Percentiles rank a stretch among this genome's conserved stretches.
Conservation (phyloP, 176 grass and related monocot genomes). For the Canna indica region DNA sequence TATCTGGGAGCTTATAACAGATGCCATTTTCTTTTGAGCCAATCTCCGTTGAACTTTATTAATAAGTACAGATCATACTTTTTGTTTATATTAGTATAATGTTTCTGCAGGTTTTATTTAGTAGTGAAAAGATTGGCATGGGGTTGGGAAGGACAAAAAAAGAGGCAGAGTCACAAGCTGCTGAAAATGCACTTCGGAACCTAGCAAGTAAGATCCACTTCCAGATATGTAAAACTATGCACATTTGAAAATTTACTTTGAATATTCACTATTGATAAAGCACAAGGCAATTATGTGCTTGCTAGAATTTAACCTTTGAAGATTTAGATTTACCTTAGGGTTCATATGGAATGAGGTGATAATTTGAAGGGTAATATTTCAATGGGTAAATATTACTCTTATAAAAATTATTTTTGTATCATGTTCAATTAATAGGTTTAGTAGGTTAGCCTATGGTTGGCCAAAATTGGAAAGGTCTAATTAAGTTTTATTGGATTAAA, state of each 20-base stretch:
- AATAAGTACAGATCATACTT: not conserved
- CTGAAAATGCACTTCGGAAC: conserved; percentile 80
- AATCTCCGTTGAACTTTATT: not conserved
- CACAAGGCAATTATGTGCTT: no score
- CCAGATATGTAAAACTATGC: not conserved
- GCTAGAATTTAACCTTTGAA: no score
- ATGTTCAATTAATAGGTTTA: no score
- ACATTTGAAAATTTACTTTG: not conserved
- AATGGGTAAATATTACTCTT: no score
- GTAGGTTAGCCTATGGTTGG: no score
- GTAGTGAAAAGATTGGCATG: conserved; percentile 78
- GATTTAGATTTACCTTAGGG: no score
- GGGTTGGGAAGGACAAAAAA: conserved; percentile 84
- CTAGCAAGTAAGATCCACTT: conserved; percentile 52
- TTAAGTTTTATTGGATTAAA: not conserved
- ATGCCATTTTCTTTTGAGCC: not conserved
- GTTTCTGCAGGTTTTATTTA: conserved; percentile 68
- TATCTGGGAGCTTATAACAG: not conserved
- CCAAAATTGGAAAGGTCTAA: no score
- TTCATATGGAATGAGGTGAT: no score
- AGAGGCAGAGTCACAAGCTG: conserved; percentile 82
- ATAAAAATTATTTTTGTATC: no score
- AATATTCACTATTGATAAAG: not conserved
- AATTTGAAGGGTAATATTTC: no score
- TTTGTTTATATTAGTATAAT: not conserved